phyloP scores from a whole-genome alignment of 2,329 filamentous ascomycete species.

The Calonectria ilicicola region DNA sequence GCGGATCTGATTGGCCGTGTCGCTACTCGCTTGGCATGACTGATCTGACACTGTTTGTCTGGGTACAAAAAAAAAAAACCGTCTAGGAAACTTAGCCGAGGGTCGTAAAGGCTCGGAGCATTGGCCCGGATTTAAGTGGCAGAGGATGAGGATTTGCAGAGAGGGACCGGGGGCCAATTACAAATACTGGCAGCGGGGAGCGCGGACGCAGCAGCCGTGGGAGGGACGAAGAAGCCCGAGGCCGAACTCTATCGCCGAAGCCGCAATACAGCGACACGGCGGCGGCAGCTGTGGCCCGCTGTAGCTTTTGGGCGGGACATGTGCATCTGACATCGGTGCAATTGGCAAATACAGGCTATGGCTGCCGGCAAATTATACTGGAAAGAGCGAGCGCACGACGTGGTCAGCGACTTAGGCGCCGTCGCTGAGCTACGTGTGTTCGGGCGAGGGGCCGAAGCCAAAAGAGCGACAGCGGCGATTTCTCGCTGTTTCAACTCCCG shows the following conservation, averaged over 20 bases:
- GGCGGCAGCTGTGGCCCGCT: neutral
- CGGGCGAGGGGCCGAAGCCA: neutral
- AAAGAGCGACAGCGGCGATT: neutral
- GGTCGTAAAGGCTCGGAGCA: neutral
- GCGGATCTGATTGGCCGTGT: neutral
- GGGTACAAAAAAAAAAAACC: neutral
- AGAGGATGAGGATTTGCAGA: neutral
- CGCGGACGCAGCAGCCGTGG: slow-evolving; percentile 1
- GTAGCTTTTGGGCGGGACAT: too few relatives aligned
- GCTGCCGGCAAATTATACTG: neutral
- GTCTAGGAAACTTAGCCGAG: slow-evolving; percentile 7
- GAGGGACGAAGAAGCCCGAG: neutral
- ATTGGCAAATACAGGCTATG: too few relatives aligned
- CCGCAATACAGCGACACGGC: neutral
- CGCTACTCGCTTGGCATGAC: neutral
- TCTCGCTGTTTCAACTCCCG: slow-evolving; percentile 5
- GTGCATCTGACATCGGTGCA: too few relatives aligned
- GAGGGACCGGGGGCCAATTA: neutral
- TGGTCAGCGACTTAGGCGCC: neutral
- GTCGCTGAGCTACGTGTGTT: neutral
- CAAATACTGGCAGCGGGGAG: slow-evolving; percentile 12
- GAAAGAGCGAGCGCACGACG: neutral
- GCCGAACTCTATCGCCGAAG: slow-evolving; percentile 20
- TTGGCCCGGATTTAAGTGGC: neutral
- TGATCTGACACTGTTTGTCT: neutral